Conservation (phyloP, 306 rosid genomes). For the Glycine soja region DNA sequence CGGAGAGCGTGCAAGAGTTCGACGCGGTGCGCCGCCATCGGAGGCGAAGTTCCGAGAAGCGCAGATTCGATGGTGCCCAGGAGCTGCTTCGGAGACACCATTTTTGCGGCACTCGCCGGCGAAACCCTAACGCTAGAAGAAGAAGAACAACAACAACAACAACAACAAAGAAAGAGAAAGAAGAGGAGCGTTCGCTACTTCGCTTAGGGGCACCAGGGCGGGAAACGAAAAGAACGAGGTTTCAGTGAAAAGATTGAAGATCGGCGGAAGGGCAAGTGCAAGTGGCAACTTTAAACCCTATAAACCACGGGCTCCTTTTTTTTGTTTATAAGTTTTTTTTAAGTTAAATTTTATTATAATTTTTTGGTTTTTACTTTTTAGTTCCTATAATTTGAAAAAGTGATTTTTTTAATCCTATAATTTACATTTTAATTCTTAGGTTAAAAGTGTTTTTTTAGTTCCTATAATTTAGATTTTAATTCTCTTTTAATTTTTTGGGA, state of each 20-base stretch:
- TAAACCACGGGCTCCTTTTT: background rate
- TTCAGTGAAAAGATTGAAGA: background rate
- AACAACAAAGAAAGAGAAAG: too few species aligned
- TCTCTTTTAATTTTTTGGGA: too few species aligned
- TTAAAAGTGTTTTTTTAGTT: too few species aligned
- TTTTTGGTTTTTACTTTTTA: too few species aligned
- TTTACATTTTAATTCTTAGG: too few species aligned
- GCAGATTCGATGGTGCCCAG: constrained; percentile 72
- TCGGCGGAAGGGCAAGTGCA: background rate
- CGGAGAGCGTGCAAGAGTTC: constrained; percentile 91
- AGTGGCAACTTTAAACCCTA: constrained; percentile 16
- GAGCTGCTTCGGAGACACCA: constrained; percentile 84
- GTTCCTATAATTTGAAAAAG: too few species aligned
- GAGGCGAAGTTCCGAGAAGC: constrained; percentile 78
- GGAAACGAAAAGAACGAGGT: constrained; percentile 6
- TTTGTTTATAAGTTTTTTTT: too few species aligned
- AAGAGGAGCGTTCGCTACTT: background rate
- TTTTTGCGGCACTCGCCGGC: constrained; percentile 42
- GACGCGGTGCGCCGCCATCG: constrained; percentile 71
- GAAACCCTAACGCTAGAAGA: background rate
- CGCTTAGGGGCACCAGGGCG: background rate
- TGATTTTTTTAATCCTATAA: too few species aligned
- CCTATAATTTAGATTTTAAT: too few species aligned
- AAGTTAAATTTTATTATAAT: too few species aligned
- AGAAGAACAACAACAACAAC: background rate